Evolutionary conservation across 2,329 filamentous ascomycete species (phyloP).

Genomic region (Fusarium fujikuroi): DNA sequence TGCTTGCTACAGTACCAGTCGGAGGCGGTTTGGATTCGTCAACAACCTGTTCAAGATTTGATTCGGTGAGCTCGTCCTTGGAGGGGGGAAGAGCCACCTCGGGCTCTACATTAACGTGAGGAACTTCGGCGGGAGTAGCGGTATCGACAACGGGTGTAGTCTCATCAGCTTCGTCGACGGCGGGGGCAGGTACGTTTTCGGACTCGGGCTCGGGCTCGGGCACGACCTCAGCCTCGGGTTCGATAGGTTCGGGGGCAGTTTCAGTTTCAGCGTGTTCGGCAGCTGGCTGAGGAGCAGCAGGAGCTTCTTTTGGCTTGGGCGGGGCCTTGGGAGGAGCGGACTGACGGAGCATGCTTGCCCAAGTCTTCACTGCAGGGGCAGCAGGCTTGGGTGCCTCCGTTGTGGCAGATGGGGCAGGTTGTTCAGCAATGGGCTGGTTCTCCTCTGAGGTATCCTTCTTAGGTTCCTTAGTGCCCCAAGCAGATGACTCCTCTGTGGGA

Average conservation of each 20-base stretch:
- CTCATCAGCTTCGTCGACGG: conserved; percentile 40
- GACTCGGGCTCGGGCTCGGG: conserved; percentile 41
- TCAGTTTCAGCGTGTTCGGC: conserved; percentile 50
- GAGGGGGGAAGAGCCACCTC: conserved; percentile 70
- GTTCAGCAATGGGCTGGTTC: conserved; percentile 47
- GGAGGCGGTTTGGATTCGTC: conserved; percentile 81
- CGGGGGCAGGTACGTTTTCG: conserved; percentile 49
- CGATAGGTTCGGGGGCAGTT: conserved; percentile 49
- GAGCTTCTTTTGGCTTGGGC: conserved; percentile 64
- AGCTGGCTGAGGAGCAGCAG: conserved; percentile 56
- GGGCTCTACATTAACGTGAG: conserved; percentile 46
- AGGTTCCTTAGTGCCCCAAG: conserved; percentile 58
- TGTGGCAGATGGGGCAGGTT: conserved; percentile 47
- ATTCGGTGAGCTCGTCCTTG: conserved; percentile 86
- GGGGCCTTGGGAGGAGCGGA: conserved; percentile 67
- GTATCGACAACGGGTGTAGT: conserved; percentile 49
- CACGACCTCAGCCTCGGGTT: conserved; percentile 50
- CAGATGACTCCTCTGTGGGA: conserved; percentile 74
- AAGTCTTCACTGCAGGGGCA: conserved; percentile 65
- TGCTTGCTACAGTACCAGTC: conserved; percentile 88
- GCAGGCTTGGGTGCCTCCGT: conserved; percentile 53
- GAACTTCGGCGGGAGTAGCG: conserved; percentile 40
- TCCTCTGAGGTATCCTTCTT: conserved; percentile 49
- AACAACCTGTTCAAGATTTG: conserved; percentile 90
- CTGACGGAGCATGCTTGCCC: conserved; percentile 80